These are phyloP conservation scores for Pseudevernia furfuracea DNA, from an alignment of 495 filamentous ascomycete species.

Conservation along the genomic window DNA sequence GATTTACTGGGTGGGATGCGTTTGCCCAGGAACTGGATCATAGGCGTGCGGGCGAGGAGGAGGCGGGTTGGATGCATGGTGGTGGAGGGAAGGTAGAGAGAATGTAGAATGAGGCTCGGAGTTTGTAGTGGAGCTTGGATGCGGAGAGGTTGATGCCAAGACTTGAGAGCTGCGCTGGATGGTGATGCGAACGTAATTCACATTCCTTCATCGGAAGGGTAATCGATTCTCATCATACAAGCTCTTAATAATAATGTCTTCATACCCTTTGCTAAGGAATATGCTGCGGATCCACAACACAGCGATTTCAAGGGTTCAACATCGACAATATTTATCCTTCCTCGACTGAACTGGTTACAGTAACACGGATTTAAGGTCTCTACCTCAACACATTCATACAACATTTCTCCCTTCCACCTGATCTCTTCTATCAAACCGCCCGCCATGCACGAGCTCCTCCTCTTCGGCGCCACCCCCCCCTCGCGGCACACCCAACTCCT, in stretches of 20 bases:
- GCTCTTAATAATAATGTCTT: not conserved
- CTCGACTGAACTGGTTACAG: not conserved
- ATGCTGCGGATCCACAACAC: not conserved
- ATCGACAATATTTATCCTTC: not conserved
- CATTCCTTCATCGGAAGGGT: not conserved
- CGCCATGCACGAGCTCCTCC: slow-evolving; percentile 48
- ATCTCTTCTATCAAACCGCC: not conserved
- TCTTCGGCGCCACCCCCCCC: slow-evolving; percentile 41
- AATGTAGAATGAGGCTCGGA: no score
- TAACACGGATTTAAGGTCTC: not conserved
- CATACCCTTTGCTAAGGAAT: not conserved
- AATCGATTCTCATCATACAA: not conserved
- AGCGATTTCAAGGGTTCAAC: not conserved
- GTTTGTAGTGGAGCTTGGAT: no score
- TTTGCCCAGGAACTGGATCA: slow-evolving; percentile 92
- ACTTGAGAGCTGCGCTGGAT: not conserved
- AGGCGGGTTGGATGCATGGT: slow-evolving; percentile 60
- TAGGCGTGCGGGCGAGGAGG: slow-evolving; percentile 64
- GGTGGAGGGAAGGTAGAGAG: not conserved
- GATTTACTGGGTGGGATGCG: slow-evolving; percentile 68
- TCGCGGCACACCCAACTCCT: slow-evolving; percentile 51
- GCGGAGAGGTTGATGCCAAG: not conserved
- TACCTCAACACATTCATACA: not conserved
- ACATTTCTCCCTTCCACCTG: no score
- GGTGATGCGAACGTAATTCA: not conserved